Base-by-base conservation (phyloP, 2,329 filamentous ascomycete species). In the Didymella lethalis region DNA sequence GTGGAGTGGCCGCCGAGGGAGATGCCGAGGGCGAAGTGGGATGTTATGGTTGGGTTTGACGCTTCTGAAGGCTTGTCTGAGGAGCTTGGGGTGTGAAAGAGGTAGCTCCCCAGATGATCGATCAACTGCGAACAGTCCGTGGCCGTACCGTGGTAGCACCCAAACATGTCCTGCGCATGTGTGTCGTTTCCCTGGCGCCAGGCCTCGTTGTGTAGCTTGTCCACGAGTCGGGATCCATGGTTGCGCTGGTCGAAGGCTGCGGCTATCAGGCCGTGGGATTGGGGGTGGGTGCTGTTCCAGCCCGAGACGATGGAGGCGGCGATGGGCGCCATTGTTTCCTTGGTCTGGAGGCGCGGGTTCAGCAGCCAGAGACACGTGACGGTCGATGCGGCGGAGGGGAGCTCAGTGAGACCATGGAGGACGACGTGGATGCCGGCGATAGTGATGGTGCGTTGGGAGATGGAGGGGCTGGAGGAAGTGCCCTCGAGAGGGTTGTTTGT, bases 131-230 rank as follows among this genome's bases (percentile, higher is more conserved):
- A 86, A 32, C 89, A 88, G 75, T 98, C 94, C n/a, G 81, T 78
- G 14, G 90, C 89, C 0, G 91, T 94, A 51, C 86, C 87, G 64
- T 85, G 85, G 59, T 93, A 89, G 61, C 87, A 86, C 29, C 86
- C 88, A 74, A 95, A 93, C 93, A 99, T 97, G 76, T 99, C 95
- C 73, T 92, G 87, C 0, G 93, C 94, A 79, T 98, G 95, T 7
- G 83, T 85, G 7, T 84, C 81, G 73, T 97, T 97, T 29, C 92
- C 93, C 36, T 86, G 78, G 43, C 86, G 85, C 94, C 93, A 98
- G 4, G 89, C 84, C 66, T 89, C 82, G 75, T 97, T 98, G 26
- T 90, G 87, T 18, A 83, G 66, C 7, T 85, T 79, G 67, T 89
- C 84, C 2, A 94, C 85, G 59, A 88, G 77, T 54, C 95, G 82